A percentile compares a stretch with the other conserved stretches of the same genome.
Conservation (phyloP, 2,329 filamentous ascomycete species). For the Mollisia scopiformis region DNA sequence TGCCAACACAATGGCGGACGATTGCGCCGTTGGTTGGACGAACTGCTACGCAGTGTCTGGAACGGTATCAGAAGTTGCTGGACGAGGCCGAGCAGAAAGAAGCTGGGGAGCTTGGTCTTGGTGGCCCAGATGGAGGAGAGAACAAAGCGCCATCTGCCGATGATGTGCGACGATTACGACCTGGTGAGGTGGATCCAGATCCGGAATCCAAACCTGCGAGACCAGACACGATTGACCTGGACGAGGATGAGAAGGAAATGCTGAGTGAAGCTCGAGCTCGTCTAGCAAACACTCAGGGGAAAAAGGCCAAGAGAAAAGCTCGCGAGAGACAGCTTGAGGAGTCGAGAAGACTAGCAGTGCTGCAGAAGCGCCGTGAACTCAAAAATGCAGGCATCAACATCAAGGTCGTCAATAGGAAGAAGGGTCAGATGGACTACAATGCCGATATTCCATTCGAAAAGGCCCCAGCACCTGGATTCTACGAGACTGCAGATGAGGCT, state of each 20-base stretch:
- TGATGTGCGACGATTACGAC: slow-evolving; percentile 84
- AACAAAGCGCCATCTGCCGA: slow-evolving; percentile 87
- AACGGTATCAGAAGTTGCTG: slow-evolving; percentile 93
- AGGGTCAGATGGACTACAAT: slow-evolving; percentile 99
- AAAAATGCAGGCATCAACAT: slow-evolving; percentile 99
- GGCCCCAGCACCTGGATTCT: slow-evolving; percentile 85
- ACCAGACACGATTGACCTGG: slow-evolving; percentile 95
- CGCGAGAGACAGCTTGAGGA: slow-evolving; percentile 95
- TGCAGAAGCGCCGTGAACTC: slow-evolving; percentile 94
- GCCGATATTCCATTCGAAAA: slow-evolving; percentile 98
- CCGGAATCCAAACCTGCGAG: slow-evolving; percentile 94
- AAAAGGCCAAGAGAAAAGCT: slow-evolving; percentile 98
- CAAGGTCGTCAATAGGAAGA: slow-evolving; percentile 88
- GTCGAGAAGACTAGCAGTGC: slow-evolving; percentile 81
- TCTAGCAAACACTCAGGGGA: slow-evolving; percentile 96
- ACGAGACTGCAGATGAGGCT: slow-evolving; percentile 87
- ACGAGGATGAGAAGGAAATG: slow-evolving; percentile 99
- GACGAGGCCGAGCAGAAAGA: slow-evolving; percentile 95
- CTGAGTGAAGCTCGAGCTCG: slow-evolving; percentile 94
- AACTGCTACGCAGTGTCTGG: slow-evolving; percentile 95
- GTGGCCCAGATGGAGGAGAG: slow-evolving; percentile 85
- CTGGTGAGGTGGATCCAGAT: slow-evolving; percentile 95
- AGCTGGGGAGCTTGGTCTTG: slow-evolving; percentile 76
- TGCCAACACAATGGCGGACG: slow-evolving; percentile 99
- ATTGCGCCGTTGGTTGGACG: slow-evolving; percentile 96